Evolutionary conservation across 371 early-diverging fungal genomes (phyloP), one percentile per base, ranked within the genome.

Genomic region (Haplosporangium sp.): DNA sequence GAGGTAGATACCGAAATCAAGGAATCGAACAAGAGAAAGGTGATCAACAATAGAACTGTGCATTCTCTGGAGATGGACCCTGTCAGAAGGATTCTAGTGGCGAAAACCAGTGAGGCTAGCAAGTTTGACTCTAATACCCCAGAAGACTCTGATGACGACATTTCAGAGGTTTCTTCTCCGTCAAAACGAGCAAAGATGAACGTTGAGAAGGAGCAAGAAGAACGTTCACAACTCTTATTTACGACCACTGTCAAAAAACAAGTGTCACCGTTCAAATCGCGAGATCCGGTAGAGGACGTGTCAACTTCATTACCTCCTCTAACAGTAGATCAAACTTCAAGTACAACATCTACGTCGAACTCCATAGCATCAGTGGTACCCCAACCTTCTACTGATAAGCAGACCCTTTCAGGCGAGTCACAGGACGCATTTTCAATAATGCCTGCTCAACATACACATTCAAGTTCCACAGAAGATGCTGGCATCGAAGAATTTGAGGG

Each of bases 231-330:
- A 34, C 50, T 2, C 4, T 20, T 67, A 13, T 63, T 67, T 4
- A 52, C 67, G 13, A 58, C 67, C 9, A 48, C 48, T 15, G 47
- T 58, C 40, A 62, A 63, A 67, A 50, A 56, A 17, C n/a, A 50
- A 19, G 34, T 39, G 8, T 45, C 67, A 2, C 63, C 73, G 9
- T 50, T 63, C 10, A 47, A 73, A 13, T 57, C 63, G 2, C 58
- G 67, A 19, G 67, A 58, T 35, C 63, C 63, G 15, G 40, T 57
- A 13, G 34, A 45, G 17, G 72, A 66, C 27, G 34, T 35, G 19
- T 40, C 59, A 10, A 34, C 59, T n/a, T 59, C 65, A 38, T 44
- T 13, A 8, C 8, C 8, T 3, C 61, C 15, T n/a, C n/a, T n/a
- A 4, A 9, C n/a, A 38, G 60, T 38, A 38, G 38, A 17, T 9